phyloP scores from a whole-genome alignment of 371 early-diverging fungal genomes.

The Vairimorpha apis region DNA sequence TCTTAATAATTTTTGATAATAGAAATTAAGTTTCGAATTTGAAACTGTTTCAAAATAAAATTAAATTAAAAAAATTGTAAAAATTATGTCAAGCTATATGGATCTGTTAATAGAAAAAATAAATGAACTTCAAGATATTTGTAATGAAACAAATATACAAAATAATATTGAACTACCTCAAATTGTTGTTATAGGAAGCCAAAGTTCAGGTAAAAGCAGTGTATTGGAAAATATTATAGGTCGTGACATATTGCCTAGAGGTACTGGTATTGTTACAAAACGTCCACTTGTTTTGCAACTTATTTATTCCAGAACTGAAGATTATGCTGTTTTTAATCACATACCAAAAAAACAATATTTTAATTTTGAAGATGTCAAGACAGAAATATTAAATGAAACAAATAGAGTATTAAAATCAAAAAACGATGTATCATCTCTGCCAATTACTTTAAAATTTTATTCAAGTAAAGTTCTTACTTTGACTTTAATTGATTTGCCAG shows the following conservation, averaged over 20 bases:
- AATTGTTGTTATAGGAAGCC: conserved; percentile 68
- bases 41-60: conserved; percentile 1
- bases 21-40: no score
- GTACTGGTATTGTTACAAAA: conserved; percentile 81
- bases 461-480: conserved; percentile 76
- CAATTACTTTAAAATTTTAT: conserved; percentile 77
- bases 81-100: conserved; percentile 13
- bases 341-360: conserved; percentile 66
- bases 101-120: conserved; percentile 46
- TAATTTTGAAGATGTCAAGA: conserved; percentile 72
- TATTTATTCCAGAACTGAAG: conserved; percentile 55
- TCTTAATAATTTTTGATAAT: no score
- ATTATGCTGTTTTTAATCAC: conserved; percentile 40
- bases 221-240: conserved; percentile 80
- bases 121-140: conserved; percentile 87
- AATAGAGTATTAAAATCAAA: conserved; percentile 73
- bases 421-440: conserved; percentile 66
- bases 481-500: conserved; percentile 84
- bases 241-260: conserved; percentile 78
- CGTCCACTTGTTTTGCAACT: conserved; percentile 82
- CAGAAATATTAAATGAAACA: conserved; percentile 80
- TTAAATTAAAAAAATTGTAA: not conserved
- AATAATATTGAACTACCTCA: conserved; percentile 82
- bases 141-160: conserved; percentile 73
- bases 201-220: conserved; percentile 81